A percentile compares a stretch with the other conserved stretches of the same genome.
Evolutionary conservation across 768 basidiomycete genomes (phyloP).

Genomic region (Saitozyma podzolica): DNA sequence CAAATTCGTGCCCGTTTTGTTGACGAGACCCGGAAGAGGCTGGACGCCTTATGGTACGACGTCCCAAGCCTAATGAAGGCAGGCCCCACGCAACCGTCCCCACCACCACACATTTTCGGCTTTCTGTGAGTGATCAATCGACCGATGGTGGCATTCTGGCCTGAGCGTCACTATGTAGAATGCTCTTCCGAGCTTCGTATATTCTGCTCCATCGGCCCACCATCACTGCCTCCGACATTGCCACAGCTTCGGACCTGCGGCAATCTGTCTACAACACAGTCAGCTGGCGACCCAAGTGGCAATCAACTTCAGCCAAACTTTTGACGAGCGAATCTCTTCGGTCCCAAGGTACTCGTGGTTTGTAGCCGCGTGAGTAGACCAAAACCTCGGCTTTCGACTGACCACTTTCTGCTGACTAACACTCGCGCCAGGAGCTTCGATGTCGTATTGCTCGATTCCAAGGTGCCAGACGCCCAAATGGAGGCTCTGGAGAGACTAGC

Average conservation of each 20-base stretch:
- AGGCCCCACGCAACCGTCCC: neutral
- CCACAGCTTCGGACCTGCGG: slow-evolving; percentile 2
- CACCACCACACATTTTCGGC: slow-evolving; percentile 16
- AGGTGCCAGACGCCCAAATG: slow-evolving; percentile 4
- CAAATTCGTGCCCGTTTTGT: slow-evolving; percentile 6
- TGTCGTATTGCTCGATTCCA: slow-evolving; percentile 5
- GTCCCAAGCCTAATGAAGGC: slow-evolving; percentile 7
- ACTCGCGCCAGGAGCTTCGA: slow-evolving; percentile 13
- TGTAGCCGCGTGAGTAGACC: slow-evolving; percentile 14
- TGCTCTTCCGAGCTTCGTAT: slow-evolving; percentile 17
- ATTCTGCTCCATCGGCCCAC: slow-evolving; percentile 16
- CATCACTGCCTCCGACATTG: slow-evolving; percentile 2
- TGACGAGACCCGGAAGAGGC: neutral
- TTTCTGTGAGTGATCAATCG: slow-evolving; percentile 12
- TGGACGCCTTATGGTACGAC: slow-evolving; percentile 14
- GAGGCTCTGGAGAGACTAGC: slow-evolving; percentile 4
- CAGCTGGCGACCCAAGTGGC: slow-evolving; percentile 8
- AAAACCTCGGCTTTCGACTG: neutral
- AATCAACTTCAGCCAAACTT: slow-evolving; percentile 8
- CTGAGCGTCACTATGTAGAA: neutral
- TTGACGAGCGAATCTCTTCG: slow-evolving; percentile 13
- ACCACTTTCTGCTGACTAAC: too few relatives aligned
- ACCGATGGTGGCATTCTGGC: too few relatives aligned
- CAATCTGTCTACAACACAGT: slow-evolving; percentile 12
- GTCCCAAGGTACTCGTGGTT: slow-evolving; percentile 16